phyloP scores from a whole-genome alignment of 345 rosid genomes.

The Citrus reticulata region DNA sequence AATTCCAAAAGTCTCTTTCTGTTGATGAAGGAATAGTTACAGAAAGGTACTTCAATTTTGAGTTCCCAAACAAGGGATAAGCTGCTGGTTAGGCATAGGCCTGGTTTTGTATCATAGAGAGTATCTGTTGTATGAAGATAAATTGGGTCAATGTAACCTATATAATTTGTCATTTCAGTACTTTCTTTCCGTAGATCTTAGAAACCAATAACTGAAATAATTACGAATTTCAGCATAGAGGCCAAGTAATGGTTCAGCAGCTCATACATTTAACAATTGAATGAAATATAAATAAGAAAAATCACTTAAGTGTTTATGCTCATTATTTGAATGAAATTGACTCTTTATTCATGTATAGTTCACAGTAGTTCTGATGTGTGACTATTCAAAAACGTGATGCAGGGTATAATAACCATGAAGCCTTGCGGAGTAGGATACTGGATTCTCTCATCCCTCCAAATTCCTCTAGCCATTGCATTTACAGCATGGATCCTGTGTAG shows the following conservation, averaged over 20 bases:
- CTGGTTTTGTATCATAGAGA: background rate
- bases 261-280: background rate
- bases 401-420: constrained; percentile 59
- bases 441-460: constrained; percentile 62
- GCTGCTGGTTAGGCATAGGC: background rate
- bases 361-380: background rate
- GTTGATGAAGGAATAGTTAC: background rate
- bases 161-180: background rate
- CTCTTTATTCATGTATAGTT: background rate
- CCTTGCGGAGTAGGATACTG: constrained; percentile 72
- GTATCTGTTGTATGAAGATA: background rate
- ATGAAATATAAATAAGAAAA: background rate
- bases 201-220: background rate
- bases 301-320: background rate
- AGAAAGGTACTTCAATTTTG: constrained; percentile 10
- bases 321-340: background rate
- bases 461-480: constrained; percentile 70
- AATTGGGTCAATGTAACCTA: background rate
- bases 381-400: constrained; percentile 2
- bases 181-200: background rate
- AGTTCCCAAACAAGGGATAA: background rate
- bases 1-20: constrained; percentile 6
- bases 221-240: background rate
- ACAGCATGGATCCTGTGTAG: constrained; percentile 57
- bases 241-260: background rate